Base-by-base conservation (phyloP, 805 yeast species). In the Myxozyma neglecta region DNA sequence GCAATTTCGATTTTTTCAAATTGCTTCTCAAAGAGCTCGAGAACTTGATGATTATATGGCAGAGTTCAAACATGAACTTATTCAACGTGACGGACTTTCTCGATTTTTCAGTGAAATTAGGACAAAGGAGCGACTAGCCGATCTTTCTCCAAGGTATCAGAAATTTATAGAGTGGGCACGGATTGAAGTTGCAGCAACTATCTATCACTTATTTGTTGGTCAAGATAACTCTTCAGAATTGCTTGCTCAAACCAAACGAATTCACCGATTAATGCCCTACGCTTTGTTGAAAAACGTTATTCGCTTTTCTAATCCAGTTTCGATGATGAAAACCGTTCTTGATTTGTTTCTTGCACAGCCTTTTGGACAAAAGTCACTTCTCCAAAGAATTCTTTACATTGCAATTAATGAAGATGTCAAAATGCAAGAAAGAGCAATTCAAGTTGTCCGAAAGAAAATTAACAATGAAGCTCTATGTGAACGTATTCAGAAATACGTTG, bases 311-410 rank as follows among this genome's bases (percentile, higher is more conserved):
- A 93, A 93, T 70, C 98, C 99, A 1, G 84, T 91, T 75, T 83
- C 87, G 46, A 85, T 93, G 34, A 84, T 90, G 77, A 88, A 91
- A 63, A 84, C 86, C 24, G 76, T 93, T 72, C 82, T 92, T 40
- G 97, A 90, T 69, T 72, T 93, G 61, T 84, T 93, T 67, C 83
- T 94, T 77, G 89, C 88, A n/a, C 89, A 85, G 67, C 88, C 90
- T 39, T 81, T 85, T 70, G 88, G 89, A 29, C 81, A 83, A 13
- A 80, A 80, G 54, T 87, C 91, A 0, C 75, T 92, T 18, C 72
- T 92, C 48, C 96, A 92, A 64, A 82, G 85, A 56, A 81, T 90
- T 55, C 87, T 92, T 70, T 81, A 88, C 20, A 85, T 88, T 68
- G 80, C 88, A 16, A 74, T 90, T 36, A 84, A 85, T 50, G 97